These are phyloP conservation scores for Aureobasidium lini DNA, from an alignment of 2,329 filamentous ascomycete genomes.

Conservation along the genomic window DNA sequence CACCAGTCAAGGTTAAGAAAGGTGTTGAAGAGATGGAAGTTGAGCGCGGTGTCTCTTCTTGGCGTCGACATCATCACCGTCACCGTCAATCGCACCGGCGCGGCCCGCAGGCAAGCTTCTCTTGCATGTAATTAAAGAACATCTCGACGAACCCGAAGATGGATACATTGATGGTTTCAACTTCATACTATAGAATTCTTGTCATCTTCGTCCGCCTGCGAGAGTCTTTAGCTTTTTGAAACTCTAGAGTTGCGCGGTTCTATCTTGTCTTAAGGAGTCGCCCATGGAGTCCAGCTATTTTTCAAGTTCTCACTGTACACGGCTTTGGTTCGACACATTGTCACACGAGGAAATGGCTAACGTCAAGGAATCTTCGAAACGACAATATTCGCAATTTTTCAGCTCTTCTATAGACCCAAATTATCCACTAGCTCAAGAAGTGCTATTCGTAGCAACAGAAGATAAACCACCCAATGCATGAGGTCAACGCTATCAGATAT, in stretches of 20 bases:
- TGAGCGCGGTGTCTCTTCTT: constrained; percentile 6
- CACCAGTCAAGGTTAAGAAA: neutral
- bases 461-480: constrained; percentile 1
- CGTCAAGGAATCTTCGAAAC: neutral
- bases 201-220: too few relatives aligned
- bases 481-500: constrained; percentile 7
- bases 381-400: neutral
- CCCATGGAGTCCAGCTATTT: neutral
- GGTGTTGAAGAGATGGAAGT: constrained; percentile 6
- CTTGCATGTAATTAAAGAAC: neutral
- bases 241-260: too few relatives aligned
- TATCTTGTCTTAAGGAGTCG: too few relatives aligned
- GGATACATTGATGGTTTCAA: too few relatives aligned
- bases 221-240: too few relatives aligned
- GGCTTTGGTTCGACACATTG: too few relatives aligned
- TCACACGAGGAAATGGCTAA: too few relatives aligned
- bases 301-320: too few relatives aligned
- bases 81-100: neutral
- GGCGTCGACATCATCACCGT: constrained; percentile 2
- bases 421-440: neutral
- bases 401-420: neutral
- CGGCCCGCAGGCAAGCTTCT: neutral
- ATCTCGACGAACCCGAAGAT: neutral
- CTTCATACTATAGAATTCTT: too few relatives aligned
- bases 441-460: neutral